Percentiles rank a stretch among this genome's conserved stretches.
phyloP scores from a whole-genome alignment of 176 grass and related monocot species.

The Leersia perrieri region DNA sequence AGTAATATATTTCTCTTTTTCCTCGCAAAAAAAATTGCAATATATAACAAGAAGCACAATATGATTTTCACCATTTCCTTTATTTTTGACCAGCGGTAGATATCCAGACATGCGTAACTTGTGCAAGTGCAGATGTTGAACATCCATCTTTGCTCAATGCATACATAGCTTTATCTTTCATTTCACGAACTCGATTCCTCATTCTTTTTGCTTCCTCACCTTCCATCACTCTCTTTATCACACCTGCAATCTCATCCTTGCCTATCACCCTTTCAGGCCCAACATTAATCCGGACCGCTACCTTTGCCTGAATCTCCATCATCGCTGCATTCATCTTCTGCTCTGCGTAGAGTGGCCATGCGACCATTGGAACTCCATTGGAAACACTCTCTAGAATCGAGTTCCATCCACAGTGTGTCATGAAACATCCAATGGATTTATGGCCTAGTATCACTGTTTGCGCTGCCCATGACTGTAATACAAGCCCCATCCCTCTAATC shows the following conservation, averaged over 20 bases:
- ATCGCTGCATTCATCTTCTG: slow-evolving; percentile 63
- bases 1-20: too few species aligned
- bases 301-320: slow-evolving; percentile 27
- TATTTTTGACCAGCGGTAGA: not conserved
- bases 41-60: not conserved
- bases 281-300: slow-evolving; percentile 12
- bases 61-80: not conserved
- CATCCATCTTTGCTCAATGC: slow-evolving; percentile 31
- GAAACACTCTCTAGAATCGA: slow-evolving; percentile 41
- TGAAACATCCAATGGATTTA: slow-evolving; percentile 11
- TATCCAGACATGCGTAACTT: not conserved
- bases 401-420: slow-evolving; percentile 86
- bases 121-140: slow-evolving; percentile 4
- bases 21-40: too few species aligned
- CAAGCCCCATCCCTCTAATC: slow-evolving; percentile 15
- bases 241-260: slow-evolving; percentile 38
- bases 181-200: slow-evolving; percentile 9
- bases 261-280: not conserved
- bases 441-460: slow-evolving; percentile 50
- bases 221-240: slow-evolving; percentile 41
- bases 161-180: slow-evolving; percentile 12
- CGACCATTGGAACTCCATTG: slow-evolving; percentile 53
- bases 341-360: slow-evolving; percentile 58
- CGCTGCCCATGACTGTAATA: slow-evolving; percentile 18
- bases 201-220: slow-evolving; percentile 34